These are phyloP conservation scores for Boletus sensibilis DNA, from an alignment of 768 basidiomycete genomes.

Conservation along the genomic window DNA sequence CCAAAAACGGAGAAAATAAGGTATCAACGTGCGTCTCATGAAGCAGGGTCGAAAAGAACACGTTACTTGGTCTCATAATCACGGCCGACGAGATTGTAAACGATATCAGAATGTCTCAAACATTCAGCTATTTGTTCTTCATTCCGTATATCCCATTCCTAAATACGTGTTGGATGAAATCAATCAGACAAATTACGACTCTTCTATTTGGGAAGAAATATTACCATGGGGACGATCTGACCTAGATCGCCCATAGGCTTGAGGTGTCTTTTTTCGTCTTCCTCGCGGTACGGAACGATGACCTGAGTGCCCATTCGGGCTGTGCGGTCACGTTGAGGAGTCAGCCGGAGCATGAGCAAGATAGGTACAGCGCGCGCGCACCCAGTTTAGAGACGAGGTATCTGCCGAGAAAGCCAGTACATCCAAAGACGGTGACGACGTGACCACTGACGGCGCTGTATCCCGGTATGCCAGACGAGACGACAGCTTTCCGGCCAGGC, in stretches of 20 bases:
- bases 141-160: conserved; percentile 97
- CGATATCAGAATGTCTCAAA: conserved; percentile 90
- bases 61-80: conserved; percentile 93
- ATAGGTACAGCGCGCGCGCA: conserved; percentile 32
- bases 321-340: conserved; percentile 35
- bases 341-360: not conserved
- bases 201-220: conserved; percentile 20
- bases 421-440: conserved; percentile 94
- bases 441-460: conserved; percentile 89
- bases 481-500: conserved; percentile 59
- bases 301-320: conserved; percentile 93
- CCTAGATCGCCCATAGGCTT: conserved; percentile 96
- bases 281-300: conserved; percentile 91
- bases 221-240: conserved; percentile 91
- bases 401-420: conserved; percentile 91
- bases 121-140: conserved; percentile 92
- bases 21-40: conserved; percentile 14
- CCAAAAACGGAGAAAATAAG: not conserved
- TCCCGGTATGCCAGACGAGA: conserved; percentile 76
- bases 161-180: conserved; percentile 19
- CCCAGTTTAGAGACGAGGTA: conserved; percentile 94
- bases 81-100: conserved; percentile 93
- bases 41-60: conserved; percentile 14
- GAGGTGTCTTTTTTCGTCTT: conserved; percentile 87
- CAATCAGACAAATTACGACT: conserved; percentile 24